Conservation (phyloP, 306 rosid species). For the Senna tora region DNA sequence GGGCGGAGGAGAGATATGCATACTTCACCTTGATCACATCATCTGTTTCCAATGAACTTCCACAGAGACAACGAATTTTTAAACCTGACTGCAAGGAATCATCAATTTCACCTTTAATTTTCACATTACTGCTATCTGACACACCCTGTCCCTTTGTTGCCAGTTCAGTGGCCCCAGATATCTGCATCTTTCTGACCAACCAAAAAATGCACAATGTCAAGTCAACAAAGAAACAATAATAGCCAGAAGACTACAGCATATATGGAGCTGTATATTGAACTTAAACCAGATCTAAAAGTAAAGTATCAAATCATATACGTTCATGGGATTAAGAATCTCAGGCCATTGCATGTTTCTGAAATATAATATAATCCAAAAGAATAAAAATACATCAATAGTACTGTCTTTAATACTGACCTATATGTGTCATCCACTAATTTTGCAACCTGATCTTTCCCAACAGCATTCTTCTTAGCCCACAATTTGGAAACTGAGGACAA, state of each 20-base stretch:
- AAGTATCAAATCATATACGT: slow-evolving; percentile 12
- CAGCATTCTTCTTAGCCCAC: slow-evolving; percentile 81
- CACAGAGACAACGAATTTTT: slow-evolving; percentile 88
- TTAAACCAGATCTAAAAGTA: slow-evolving; percentile 27
- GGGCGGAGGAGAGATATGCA: background rate
- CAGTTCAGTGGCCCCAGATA: slow-evolving; percentile 85
- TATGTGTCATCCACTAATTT: slow-evolving; percentile 88
- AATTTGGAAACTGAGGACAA: slow-evolving; percentile 59
- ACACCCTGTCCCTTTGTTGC: slow-evolving; percentile 82
- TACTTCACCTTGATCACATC: slow-evolving; percentile 73
- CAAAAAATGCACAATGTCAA: slow-evolving; percentile 27
- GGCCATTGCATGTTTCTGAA: slow-evolving; percentile 20
- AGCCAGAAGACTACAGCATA: slow-evolving; percentile 13
- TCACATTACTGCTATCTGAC: slow-evolving; percentile 77
- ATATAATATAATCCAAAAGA: slow-evolving; percentile 23
- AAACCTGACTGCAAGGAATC: slow-evolving; percentile 67
- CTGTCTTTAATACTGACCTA: slow-evolving; percentile 66
- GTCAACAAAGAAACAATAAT: slow-evolving; percentile 28
- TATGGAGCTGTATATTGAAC: slow-evolving; percentile 16
- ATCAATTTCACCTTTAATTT: slow-evolving; percentile 75
- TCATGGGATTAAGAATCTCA: slow-evolving; percentile 22
- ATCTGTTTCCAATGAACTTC: slow-evolving; percentile 77
- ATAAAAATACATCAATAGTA: background rate
- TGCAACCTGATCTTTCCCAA: slow-evolving; percentile 87
- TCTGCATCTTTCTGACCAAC: slow-evolving; percentile 86